Evolutionary conservation across 2,329 filamentous ascomycete genomes (phyloP).

Genomic region (Colletotrichum cordylinicola): DNA sequence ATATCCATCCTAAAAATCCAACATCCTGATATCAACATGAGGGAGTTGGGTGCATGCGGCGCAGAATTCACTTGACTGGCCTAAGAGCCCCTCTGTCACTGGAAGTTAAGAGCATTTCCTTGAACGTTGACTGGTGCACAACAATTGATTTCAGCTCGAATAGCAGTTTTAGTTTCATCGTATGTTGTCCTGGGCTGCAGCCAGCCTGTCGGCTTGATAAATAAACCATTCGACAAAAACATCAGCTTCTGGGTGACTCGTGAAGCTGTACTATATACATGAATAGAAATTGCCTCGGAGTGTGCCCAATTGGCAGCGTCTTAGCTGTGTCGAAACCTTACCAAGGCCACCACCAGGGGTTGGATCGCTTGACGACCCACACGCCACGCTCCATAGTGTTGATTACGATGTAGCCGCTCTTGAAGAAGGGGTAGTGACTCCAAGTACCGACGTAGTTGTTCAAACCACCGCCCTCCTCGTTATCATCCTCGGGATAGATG

Average conservation of each 20-base stretch:
- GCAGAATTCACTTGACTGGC: too few species aligned
- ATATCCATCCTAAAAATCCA: too few species aligned
- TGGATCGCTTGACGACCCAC: constrained; percentile 37
- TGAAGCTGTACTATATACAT: background rate
- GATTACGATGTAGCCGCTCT: constrained; percentile 44
- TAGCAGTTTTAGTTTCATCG: too few species aligned
- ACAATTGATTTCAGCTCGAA: too few species aligned
- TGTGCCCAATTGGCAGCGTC: background rate
- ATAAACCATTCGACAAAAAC: background rate
- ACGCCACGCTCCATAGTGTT: constrained; percentile 54
- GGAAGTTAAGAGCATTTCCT: too few species aligned
- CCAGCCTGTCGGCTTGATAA: background rate
- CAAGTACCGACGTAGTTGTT: constrained; percentile 48
- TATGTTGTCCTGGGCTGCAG: too few species aligned
- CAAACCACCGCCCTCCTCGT: constrained; percentile 13
- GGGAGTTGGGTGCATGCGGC: too few species aligned
- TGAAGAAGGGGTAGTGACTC: constrained; percentile 49
- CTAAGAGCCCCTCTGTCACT: too few species aligned
- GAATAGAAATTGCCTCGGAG: background rate
- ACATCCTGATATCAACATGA: too few species aligned
- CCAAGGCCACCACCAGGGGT: constrained; percentile 16
- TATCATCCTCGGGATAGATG: constrained; percentile 21
- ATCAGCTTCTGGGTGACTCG: background rate
- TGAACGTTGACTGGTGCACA: too few species aligned
- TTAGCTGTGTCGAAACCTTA: background rate